Evolutionary conservation across 2,329 filamentous ascomycete genomes (phyloP), one percentile per base, ranked within the genome.

Genomic region (Remersonia thermophila): DNA sequence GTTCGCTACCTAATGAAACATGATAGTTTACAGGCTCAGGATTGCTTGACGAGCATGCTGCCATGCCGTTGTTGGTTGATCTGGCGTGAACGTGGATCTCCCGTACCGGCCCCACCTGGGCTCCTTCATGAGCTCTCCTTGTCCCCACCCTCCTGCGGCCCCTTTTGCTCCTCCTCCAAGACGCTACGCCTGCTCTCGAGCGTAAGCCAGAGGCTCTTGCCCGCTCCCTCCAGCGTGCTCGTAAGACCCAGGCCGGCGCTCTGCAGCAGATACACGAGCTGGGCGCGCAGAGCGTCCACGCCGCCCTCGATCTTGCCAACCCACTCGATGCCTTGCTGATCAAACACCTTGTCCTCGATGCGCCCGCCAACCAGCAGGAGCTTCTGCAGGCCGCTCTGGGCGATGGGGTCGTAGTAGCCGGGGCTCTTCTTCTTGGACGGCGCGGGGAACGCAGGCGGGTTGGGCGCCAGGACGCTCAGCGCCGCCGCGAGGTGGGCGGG

Each of bases 341-440:
- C 87, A 51, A 94, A 87, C 23, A 85, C 74, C 57, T 77, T 80
- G 44, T 83, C 83, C 54, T 98, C 91, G 20, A 95, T 73, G 35
- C 91, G 71, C 11, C 87, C 87, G 36, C 86, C 91, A 11, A 98
- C 63, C 25, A 98, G 61, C 56, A 93, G 67, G 44, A 98, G 61
- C 63, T 98, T 98, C 52, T 85, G 77, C 48, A 98, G 57, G 7
- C 83, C 91, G 45, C 65, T 73, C 59, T 95, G 87, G 37, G 89
- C 83, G 2, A 69, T 58, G 0, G 75, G 69, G 38, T 95, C 89
- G 56, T 93, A 72, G 60, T 86, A 94, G 10, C 78, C 77, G 0
- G 89, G 86, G 51, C 72, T 84, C 49, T 74, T 78, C 57, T 71
- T 80, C 42, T 84, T 71, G 35, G 73, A 75, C 1, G 89, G 89